phyloP scores from a whole-genome alignment of 495 filamentous ascomycete species.

The Patellaria atrata region DNA sequence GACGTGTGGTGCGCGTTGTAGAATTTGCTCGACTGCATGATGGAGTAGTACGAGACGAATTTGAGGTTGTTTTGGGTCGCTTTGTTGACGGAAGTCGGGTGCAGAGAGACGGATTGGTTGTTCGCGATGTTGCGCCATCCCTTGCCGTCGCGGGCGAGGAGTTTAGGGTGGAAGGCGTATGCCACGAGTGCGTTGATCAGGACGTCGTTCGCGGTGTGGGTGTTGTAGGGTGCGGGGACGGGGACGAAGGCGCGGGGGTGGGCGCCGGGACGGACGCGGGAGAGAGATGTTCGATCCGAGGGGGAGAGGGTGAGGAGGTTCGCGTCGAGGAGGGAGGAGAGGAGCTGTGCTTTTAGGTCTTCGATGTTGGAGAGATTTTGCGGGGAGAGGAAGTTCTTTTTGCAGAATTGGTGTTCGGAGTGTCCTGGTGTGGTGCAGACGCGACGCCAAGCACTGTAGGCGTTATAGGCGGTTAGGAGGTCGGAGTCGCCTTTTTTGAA shows the following conservation, averaged over 20 bases:
- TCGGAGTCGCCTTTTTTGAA: constrained; percentile 86
- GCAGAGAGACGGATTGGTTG: constrained; percentile 71
- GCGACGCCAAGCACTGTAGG: constrained; percentile 75
- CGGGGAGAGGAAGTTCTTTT: constrained; percentile 73
- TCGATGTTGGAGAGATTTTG: constrained; percentile 84
- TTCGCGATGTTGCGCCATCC: constrained; percentile 83
- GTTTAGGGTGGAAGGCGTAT: constrained; percentile 89
- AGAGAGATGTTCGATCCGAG: constrained; percentile 51
- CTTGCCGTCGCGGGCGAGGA: constrained; percentile 73
- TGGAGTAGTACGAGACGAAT: constrained; percentile 87
- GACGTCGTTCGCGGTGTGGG: constrained; percentile 61
- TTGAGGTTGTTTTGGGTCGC: constrained; percentile 39
- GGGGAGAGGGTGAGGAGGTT: constrained; percentile 60
- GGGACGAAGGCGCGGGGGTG: constrained; percentile 63
- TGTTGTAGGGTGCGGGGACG: constrained; percentile 56
- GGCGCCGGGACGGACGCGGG: constrained; percentile 40
- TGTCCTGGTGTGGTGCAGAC: constrained; percentile 49
- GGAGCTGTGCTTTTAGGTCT: constrained; percentile 80
- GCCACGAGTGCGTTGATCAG: constrained; percentile 68
- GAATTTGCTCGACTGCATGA: constrained; percentile 79
- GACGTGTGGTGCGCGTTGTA: constrained; percentile 87
- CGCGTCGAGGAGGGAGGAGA: constrained; percentile 66
- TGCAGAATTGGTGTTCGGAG: constrained; percentile 73
- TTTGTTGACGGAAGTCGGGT: constrained; percentile 79
- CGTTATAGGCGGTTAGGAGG: constrained; percentile 82